Evolutionary conservation across 2,329 filamentous ascomycete species (phyloP), one percentile per base, ranked within the genome.

Genomic region (Paraphaeosphaeria minitans): DNA sequence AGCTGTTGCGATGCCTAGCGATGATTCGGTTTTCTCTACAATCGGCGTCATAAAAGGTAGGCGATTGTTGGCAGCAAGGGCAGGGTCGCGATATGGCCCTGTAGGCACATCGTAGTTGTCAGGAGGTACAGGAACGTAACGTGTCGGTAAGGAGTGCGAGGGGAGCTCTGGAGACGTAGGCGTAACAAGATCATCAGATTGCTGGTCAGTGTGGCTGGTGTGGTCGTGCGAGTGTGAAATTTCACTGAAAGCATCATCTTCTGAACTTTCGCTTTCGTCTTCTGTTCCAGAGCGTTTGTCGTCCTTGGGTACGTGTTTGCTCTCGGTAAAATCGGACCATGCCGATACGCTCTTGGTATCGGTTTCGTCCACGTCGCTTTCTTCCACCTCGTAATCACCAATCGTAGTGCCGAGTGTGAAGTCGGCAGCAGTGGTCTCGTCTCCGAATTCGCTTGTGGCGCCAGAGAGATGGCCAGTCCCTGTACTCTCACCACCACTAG

Each of bases 1-100:
- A 53, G 65, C 68, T 29, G 75, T 78, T 43, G 69, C 71, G 53
- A 75, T 68, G 37, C 89, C 89, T 5, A 98, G 79, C 0, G 93
- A 97, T 12, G 89, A 90, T 77, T 99, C 95, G 0, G 95, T 99
- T 68, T 92, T 89, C 77, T 99, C 95, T 1, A 95, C 94, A 65
- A 99, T 99, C 1, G 95, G 95, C 0, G 95, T 99, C 95, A 99
- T 98, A 75, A 98, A 99, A 3, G 94, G 95, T 10, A 98, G 82
- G 55, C 93, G 89, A 77, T 93, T 97, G 71, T 97, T 96, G 59
- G 93, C 92, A 76, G 89, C 84, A 74, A 93, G 85, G 37, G 81
- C 85, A 71, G 92, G 87, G 76, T 97, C 91, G 72, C 93, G 88
- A 82, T 90, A 97, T 58, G 91, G 90, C 49, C 89, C 85, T 57